A percentile compares a stretch with the other conserved stretches of the same genome.
These are phyloP conservation scores for Pyracantha coccinea DNA, from an alignment of 331 rosid genomes.

Conservation along the genomic window DNA sequence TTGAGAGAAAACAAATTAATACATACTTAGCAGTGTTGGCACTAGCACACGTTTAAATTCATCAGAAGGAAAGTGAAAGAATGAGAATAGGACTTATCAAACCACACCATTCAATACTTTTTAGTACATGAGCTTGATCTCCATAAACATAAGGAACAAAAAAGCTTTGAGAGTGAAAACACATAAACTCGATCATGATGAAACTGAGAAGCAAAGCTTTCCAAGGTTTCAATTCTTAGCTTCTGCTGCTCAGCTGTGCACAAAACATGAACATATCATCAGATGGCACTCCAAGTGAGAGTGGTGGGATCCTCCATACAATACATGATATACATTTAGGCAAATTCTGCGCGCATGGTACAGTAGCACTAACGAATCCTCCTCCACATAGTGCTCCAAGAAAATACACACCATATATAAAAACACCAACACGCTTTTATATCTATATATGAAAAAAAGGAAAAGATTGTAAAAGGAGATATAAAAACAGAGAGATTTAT, in stretches of 20 bases:
- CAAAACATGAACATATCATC: neutral
- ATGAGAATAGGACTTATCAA: slow-evolving; percentile 27
- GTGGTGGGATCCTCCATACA: slow-evolving; percentile 40
- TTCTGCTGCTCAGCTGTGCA: slow-evolving; percentile 6
- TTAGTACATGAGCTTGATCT: neutral
- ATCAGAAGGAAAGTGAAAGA: slow-evolving; percentile 21
- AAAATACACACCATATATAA: neutral
- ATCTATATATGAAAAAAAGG: too few species aligned
- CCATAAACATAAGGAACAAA: neutral
- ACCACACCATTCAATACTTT: slow-evolving; percentile 15
- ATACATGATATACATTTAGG: slow-evolving; percentile 5
- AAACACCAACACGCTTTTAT: neutral
- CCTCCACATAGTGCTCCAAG: slow-evolving; percentile 24
- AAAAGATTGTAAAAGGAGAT: too few species aligned
- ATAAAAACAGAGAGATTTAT: too few species aligned
- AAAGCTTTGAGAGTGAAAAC: slow-evolving; percentile 2
- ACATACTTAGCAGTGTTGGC: too few species aligned
- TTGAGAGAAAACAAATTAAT: too few species aligned
- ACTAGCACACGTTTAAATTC: neutral
- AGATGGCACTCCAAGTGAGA: neutral
- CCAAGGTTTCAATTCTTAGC: neutral
- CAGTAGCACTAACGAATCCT: slow-evolving; percentile 56
- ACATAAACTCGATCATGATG: neutral
- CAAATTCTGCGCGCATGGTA: slow-evolving; percentile 56
- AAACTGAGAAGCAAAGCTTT: slow-evolving; percentile 3